Conservation (phyloP, 1,284 basidiomycete species). For the Ceratobasidium papillatum region DNA sequence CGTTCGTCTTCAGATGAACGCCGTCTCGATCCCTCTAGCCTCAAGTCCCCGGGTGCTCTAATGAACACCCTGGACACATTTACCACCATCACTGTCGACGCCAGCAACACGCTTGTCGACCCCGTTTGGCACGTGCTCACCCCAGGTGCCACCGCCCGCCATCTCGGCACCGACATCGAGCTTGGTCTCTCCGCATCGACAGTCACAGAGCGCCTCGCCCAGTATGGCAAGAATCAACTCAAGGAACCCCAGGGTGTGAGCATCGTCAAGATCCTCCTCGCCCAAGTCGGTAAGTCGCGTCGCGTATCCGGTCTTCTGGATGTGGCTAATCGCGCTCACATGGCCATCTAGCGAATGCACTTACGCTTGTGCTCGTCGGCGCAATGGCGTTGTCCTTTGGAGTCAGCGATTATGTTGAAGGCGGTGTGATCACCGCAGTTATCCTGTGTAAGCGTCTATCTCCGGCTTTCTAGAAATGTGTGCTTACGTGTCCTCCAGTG, state of each 20-base stretch:
- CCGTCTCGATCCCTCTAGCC: background rate
- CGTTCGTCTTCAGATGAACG: conserved; percentile 12
- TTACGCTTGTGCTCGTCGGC: conserved; percentile 59
- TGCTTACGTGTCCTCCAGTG: conserved; percentile 29
- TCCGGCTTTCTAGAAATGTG: background rate
- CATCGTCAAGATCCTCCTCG: conserved; percentile 25
- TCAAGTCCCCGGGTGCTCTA: conserved; percentile 15
- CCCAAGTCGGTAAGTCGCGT: conserved; percentile 29
- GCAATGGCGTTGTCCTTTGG: conserved; percentile 73
- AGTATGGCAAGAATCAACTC: conserved; percentile 40
- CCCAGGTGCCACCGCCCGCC: conserved; percentile 22
- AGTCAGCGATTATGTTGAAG: conserved; percentile 69
- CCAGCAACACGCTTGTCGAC: background rate
- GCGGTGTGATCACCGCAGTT: conserved; percentile 70
- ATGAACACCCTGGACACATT: conserved; percentile 18
- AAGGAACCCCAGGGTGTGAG: conserved; percentile 31
- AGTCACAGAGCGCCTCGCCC: conserved; percentile 23
- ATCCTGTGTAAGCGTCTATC: conserved; percentile 57
- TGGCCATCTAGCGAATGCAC: conserved; percentile 51
- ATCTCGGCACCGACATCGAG: conserved; percentile 25
- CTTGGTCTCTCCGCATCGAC: background rate
- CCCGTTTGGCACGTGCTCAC: conserved; percentile 29
- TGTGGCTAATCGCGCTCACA: background rate
- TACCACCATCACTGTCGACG: conserved; percentile 20
- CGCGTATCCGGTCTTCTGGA: conserved; percentile 22